A percentile compares a stretch with the other conserved stretches of the same genome.
These are phyloP conservation scores for Ogataea pini DNA, from an alignment of 805 yeast genomes.

Conservation along the genomic window DNA sequence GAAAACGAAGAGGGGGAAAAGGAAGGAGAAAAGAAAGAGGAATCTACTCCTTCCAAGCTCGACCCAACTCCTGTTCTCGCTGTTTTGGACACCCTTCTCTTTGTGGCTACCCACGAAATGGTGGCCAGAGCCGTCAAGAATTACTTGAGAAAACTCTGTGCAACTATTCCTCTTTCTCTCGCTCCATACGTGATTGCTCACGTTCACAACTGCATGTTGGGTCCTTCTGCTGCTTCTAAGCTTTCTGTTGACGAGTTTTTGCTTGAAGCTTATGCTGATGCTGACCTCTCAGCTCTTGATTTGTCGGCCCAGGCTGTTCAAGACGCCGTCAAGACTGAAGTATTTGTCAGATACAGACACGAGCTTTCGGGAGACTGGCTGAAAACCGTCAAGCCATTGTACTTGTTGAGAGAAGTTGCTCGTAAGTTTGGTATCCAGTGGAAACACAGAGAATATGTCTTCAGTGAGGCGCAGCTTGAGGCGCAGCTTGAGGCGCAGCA, in stretches of 20 bases:
- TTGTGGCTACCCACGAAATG: slow-evolving; percentile 62
- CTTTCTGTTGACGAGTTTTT: slow-evolving; percentile 47
- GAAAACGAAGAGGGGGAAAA: slow-evolving; percentile 29
- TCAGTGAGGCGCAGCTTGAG: slow-evolving; percentile 45
- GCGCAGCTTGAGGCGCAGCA: slow-evolving; percentile 27
- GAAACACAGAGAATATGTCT: slow-evolving; percentile 51
- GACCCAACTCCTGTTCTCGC: slow-evolving; percentile 45
- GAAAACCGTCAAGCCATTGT: slow-evolving; percentile 38
- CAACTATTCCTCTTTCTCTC: slow-evolving; percentile 50
- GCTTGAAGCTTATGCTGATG: slow-evolving; percentile 42
- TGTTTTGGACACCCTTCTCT: slow-evolving; percentile 48
- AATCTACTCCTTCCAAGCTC: slow-evolving; percentile 36
- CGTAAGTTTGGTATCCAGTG: slow-evolving; percentile 86
- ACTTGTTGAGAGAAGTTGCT: slow-evolving; percentile 67
- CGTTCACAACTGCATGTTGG: slow-evolving; percentile 71
- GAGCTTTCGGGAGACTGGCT: slow-evolving; percentile 52
- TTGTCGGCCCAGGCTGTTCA: slow-evolving; percentile 46
- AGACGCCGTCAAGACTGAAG: slow-evolving; percentile 51
- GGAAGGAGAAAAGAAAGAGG: slow-evolving; percentile 31
- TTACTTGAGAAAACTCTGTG: slow-evolving; percentile 52
- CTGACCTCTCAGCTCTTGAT: slow-evolving; percentile 44
- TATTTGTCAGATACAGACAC: slow-evolving; percentile 63
- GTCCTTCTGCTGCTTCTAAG: slow-evolving; percentile 43
- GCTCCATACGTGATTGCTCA: slow-evolving; percentile 65
- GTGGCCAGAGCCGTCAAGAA: slow-evolving; percentile 81